These are phyloP conservation scores for Dipteronia sinensis DNA, from an alignment of 345 rosid genomes.

Conservation along the genomic window DNA sequence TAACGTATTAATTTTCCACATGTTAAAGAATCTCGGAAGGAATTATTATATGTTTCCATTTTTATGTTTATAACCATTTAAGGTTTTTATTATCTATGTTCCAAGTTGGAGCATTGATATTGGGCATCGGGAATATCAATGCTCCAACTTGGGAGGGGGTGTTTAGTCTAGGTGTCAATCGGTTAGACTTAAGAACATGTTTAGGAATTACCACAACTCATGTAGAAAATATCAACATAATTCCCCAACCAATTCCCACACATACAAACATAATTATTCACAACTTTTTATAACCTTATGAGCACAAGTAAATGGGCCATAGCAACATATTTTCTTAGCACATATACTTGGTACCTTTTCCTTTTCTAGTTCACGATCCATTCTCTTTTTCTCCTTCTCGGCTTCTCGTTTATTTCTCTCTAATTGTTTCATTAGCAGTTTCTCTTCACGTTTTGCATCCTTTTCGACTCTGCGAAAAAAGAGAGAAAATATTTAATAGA, in stretches of 20 bases:
- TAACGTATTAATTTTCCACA: too few species aligned
- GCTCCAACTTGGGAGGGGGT: too few species aligned
- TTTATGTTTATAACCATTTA: too few species aligned
- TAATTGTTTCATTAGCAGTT: constrained; percentile 59
- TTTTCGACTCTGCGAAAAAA: constrained; percentile 52
- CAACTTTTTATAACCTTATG: neutral
- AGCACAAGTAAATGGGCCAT: neutral
- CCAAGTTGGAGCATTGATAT: too few species aligned
- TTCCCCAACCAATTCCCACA: neutral
- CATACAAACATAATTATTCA: neutral
- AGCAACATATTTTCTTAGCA: constrained; percentile 14
- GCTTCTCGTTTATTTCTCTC: constrained; percentile 67
- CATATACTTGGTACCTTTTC: constrained; percentile 64
- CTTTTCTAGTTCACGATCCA: constrained; percentile 62
- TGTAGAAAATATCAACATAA: neutral
- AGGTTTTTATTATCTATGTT: too few species aligned
- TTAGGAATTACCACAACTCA: neutral
- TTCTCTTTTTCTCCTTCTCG: constrained; percentile 80
- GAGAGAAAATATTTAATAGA: constrained; percentile 8
- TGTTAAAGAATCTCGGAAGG: too few species aligned
- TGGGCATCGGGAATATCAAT: too few species aligned
- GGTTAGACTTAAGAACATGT: too few species aligned
- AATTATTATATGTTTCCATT: too few species aligned
- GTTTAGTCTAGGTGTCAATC: too few species aligned
- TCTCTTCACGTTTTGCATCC: constrained; percentile 64